phyloP scores from a whole-genome alignment of 108 stramenopile genomes.

The Nannochloropsis gaditana region DNA sequence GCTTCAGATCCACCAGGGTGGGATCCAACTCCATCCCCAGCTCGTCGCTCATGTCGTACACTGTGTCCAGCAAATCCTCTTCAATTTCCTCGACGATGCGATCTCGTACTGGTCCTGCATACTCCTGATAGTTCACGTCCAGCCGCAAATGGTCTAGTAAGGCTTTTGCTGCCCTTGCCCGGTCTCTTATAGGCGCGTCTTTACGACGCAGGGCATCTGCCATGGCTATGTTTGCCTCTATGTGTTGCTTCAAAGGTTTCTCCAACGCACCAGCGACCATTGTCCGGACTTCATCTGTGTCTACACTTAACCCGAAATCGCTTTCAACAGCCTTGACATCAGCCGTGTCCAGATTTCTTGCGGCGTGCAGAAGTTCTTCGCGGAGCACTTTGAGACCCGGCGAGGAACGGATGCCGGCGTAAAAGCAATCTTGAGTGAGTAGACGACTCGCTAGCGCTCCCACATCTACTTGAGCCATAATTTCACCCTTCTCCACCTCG shows the following conservation, averaged over 20 bases:
- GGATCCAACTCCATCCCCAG: not conserved
- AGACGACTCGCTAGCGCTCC: not conserved
- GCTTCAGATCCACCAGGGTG: not conserved
- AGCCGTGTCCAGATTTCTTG: not conserved
- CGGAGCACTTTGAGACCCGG: not conserved
- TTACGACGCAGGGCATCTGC: not conserved
- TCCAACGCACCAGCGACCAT: not conserved
- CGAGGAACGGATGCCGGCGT: not conserved
- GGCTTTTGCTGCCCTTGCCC: not conserved
- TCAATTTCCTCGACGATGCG: constrained; percentile 13
- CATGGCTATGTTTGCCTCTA: not conserved
- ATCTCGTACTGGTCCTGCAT: not conserved
- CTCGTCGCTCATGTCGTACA: not conserved
- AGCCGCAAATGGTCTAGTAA: not conserved
- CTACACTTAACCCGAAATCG: not conserved
- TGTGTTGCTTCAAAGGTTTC: not conserved
- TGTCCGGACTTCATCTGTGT: not conserved
- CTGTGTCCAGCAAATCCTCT: not conserved
- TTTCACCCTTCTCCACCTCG: not conserved
- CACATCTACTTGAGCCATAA: not conserved
- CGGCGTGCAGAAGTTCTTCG: not conserved
- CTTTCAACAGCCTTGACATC: not conserved
- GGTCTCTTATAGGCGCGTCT: not conserved
- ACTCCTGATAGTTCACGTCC: not conserved
- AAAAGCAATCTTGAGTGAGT: constrained; percentile 3